Conservation (phyloP, 2,329 filamentous ascomycete genomes). For the Colletotrichum acutatum region DNA sequence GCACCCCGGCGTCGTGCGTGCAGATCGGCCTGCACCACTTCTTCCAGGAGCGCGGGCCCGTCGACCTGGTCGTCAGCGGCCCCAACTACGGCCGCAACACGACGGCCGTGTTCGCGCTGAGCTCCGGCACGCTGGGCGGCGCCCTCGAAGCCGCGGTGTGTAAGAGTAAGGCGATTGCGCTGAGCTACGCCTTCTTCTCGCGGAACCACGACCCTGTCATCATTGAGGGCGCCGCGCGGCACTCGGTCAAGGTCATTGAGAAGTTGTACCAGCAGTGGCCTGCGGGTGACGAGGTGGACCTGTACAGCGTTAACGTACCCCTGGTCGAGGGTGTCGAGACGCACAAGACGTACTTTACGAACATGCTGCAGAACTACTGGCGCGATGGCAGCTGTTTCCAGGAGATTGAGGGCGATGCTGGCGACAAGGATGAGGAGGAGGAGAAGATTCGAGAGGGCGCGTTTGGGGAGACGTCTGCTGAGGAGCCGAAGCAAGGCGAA, state of each 20-base stretch:
- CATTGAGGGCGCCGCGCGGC: slow-evolving; percentile 79
- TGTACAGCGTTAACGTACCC: slow-evolving; percentile 95
- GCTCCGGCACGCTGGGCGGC: slow-evolving; percentile 80
- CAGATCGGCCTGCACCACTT: slow-evolving; percentile 87
- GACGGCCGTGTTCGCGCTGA: slow-evolving; percentile 82
- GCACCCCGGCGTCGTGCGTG: slow-evolving; percentile 83
- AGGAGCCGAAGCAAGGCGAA: slow-evolving; percentile 37
- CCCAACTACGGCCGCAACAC: slow-evolving; percentile 88
- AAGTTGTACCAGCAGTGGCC: slow-evolving; percentile 81
- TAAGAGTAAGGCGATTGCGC: slow-evolving; percentile 76
- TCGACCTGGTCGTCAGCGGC: slow-evolving; percentile 82
- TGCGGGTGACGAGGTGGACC: slow-evolving; percentile 72
- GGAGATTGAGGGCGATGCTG: slow-evolving; percentile 75
- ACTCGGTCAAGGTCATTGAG: slow-evolving; percentile 82
- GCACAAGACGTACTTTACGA: slow-evolving; percentile 82
- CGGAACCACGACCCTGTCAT: slow-evolving; percentile 85
- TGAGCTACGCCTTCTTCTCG: slow-evolving; percentile 91
- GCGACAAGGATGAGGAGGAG: slow-evolving; percentile 77
- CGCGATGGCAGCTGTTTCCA: slow-evolving; percentile 85
- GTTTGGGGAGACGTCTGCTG: slow-evolving; percentile 50
- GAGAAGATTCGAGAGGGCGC: slow-evolving; percentile 76
- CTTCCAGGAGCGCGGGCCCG: slow-evolving; percentile 75
- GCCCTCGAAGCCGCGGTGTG: slow-evolving; percentile 83
- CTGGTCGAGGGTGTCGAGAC: slow-evolving; percentile 79
- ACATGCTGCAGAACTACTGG: slow-evolving; percentile 94